A percentile compares a stretch with the other conserved stretches of the same genome.
Conservation (phyloP, 305 asterid species). For the Stenogyne calaminthoides region DNA sequence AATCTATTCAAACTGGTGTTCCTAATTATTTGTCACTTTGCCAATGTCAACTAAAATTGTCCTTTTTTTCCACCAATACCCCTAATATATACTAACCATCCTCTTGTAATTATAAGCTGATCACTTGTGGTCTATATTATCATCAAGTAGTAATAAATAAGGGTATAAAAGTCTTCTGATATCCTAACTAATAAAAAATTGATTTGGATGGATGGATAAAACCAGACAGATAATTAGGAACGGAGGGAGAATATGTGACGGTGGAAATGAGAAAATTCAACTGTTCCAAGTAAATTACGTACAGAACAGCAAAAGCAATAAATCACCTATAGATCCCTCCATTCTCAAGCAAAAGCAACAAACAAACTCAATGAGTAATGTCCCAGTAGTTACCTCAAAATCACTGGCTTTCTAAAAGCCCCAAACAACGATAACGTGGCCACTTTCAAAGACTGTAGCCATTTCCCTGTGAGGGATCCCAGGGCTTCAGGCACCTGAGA, state of each 20-base stretch:
- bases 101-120: too few species aligned
- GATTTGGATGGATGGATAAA: too few species aligned
- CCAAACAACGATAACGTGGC: slow-evolving; percentile 61
- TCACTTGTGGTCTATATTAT: too few species aligned
- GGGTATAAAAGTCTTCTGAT: too few species aligned
- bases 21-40: too few species aligned
- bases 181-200: too few species aligned
- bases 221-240: too few species aligned
- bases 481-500: slow-evolving; percentile 38
- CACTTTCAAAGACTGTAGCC: slow-evolving; percentile 60
- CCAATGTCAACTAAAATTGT: too few species aligned
- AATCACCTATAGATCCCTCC: background rate
- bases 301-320: slow-evolving; percentile 18
- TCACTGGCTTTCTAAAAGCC: slow-evolving; percentile 86
- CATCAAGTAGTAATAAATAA: too few species aligned
- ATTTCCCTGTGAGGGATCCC: slow-evolving; percentile 42
- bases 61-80: too few species aligned
- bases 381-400: slow-evolving; percentile 62
- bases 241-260: background rate
- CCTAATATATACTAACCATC: too few species aligned
- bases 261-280: slow-evolving; percentile 7
- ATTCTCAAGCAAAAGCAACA: slow-evolving; percentile 2
- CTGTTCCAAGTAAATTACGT: slow-evolving; percentile 12
- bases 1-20: too few species aligned
- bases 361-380: slow-evolving; percentile 11